Conservation (phyloP, 176 grass and related monocot species). For the Cymbopogon citratus region DNA sequence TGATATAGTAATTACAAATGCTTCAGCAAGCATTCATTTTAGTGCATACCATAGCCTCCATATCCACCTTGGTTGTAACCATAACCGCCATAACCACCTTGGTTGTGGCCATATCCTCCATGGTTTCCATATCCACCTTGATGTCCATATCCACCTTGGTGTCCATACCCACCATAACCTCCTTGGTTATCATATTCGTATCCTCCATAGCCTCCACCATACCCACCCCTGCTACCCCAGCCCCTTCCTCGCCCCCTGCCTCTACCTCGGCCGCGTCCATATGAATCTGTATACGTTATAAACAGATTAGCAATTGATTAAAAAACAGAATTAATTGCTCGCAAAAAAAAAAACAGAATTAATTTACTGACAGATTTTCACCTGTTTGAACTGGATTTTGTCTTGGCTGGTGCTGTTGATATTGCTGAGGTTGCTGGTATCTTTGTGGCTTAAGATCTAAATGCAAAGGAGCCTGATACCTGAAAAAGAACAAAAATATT, state of each 20-base stretch:
- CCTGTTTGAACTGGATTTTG: conserved; percentile 62
- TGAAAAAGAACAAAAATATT: conserved; percentile 28
- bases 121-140: conserved; percentile 52
- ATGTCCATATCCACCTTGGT: conserved; percentile 64
- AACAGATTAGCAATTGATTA: conserved; percentile 9
- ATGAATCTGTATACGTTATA: conserved; percentile 50
- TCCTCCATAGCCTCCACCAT: conserved; percentile 54
- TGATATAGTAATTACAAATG: background rate
- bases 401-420: conserved; percentile 67
- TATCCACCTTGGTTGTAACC: conserved; percentile 67
- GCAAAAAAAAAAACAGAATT: background rate
- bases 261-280: conserved; percentile 62
- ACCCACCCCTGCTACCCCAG: conserved; percentile 57
- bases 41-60: conserved; percentile 56
- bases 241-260: conserved; percentile 65
- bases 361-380: conserved; percentile 13
- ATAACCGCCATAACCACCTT: conserved; percentile 75
- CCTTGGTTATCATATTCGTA: conserved; percentile 70
- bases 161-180: conserved; percentile 61
- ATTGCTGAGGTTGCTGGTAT: conserved; percentile 67
- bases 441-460: conserved; percentile 60
- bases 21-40: background rate
- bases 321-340: too few relatives aligned
- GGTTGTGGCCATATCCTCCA: conserved; percentile 63
- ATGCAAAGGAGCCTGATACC: conserved; percentile 86